Evolutionary conservation across 495 filamentous ascomycete species (phyloP).

Genomic region (Penicillium cosmopolitanum): DNA sequence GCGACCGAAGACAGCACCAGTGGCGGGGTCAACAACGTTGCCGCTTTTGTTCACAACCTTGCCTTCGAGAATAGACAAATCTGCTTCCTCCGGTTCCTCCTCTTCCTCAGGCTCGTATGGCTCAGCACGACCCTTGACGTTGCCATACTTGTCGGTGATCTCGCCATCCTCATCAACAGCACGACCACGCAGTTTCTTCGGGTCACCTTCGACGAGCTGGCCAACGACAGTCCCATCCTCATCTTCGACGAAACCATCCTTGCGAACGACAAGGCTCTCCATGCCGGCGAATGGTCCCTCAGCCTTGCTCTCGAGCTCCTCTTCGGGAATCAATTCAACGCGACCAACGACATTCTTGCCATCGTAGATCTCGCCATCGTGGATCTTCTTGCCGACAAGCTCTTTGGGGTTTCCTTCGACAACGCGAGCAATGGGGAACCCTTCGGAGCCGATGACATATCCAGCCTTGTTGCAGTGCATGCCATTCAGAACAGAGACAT

Average conservation of each 20-base stretch:
- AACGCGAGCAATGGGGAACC: slow-evolving; percentile 70
- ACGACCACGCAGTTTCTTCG: slow-evolving; percentile 74
- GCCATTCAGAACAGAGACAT: slow-evolving; percentile 68
- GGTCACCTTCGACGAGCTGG: slow-evolving; percentile 73
- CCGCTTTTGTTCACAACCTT: slow-evolving; percentile 86
- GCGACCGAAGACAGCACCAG: slow-evolving; percentile 74
- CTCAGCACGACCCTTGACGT: slow-evolving; percentile 76
- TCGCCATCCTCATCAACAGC: slow-evolving; percentile 82
- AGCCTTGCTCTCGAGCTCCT: slow-evolving; percentile 70
- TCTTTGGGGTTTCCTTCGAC: slow-evolving; percentile 69
- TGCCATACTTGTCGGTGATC: slow-evolving; percentile 78
- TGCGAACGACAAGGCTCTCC: slow-evolving; percentile 67
- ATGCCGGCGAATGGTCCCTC: slow-evolving; percentile 77
- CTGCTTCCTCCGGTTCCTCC: slow-evolving; percentile 50
- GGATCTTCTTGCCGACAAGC: slow-evolving; percentile 68
- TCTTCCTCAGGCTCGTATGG: slow-evolving; percentile 64
- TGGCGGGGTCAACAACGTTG: slow-evolving; percentile 72
- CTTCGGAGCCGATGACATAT: slow-evolving; percentile 72
- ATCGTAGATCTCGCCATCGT: slow-evolving; percentile 75
- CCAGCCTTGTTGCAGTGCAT: slow-evolving; percentile 79
- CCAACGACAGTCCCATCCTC: slow-evolving; percentile 72
- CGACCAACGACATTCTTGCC: slow-evolving; percentile 73
- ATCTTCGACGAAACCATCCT: slow-evolving; percentile 70
- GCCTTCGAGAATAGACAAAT: slow-evolving; percentile 73
- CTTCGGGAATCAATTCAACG: slow-evolving; percentile 72